These are phyloP conservation scores for Saccharum officinarum DNA, from an alignment of 176 grass and related monocot genomes.

Conservation along the genomic window DNA sequence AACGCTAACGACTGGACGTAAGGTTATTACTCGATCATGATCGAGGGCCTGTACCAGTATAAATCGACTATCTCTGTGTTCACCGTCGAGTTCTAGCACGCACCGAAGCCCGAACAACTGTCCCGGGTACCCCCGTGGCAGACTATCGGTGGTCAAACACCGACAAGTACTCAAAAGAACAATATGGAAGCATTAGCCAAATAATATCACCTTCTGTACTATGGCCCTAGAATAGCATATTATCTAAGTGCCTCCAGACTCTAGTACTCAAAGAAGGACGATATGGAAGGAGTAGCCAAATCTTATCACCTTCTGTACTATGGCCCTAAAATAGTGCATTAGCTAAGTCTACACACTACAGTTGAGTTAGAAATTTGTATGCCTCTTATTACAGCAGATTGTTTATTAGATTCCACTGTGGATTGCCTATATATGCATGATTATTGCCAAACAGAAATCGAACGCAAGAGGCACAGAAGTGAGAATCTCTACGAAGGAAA, in stretches of 20 bases:
- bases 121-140: too few relatives aligned
- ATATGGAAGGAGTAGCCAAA: neutral
- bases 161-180: conserved; percentile 7
- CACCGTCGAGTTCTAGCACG: too few relatives aligned
- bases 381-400: neutral
- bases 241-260: neutral
- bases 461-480: too few relatives aligned
- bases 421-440: neutral
- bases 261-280: conserved; percentile 3
- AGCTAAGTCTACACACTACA: neutral
- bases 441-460: too few relatives aligned
- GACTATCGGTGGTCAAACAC: too few relatives aligned
- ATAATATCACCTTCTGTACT: neutral
- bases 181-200: neutral
- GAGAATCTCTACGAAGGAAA: too few relatives aligned
- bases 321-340: neutral
- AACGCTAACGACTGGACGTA: too few relatives aligned
- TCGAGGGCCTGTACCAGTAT: too few relatives aligned
- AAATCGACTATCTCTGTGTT: too few relatives aligned
- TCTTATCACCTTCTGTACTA: neutral
- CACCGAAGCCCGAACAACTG: too few relatives aligned
- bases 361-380: neutral
- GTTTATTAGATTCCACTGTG: neutral
- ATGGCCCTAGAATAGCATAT: neutral
- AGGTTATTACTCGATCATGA: too few relatives aligned